A percentile compares a stretch with the other conserved stretches of the same genome.
Evolutionary conservation across 2,329 filamentous ascomycete genomes (phyloP).

Genomic region (Fusarium lyarnte): DNA sequence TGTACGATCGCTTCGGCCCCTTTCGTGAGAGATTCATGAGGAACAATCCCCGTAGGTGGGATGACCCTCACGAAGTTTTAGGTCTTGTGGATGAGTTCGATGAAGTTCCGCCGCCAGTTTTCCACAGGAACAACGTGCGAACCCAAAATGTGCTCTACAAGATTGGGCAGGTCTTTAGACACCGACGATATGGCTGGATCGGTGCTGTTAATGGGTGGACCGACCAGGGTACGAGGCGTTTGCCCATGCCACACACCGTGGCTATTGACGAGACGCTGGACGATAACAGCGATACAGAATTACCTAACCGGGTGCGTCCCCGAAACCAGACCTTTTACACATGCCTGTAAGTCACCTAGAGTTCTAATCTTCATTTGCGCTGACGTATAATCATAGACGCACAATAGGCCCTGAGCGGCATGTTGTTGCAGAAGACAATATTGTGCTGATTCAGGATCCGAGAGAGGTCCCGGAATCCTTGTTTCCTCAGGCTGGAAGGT

Average conservation of each 20-base stretch:
- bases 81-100: slow-evolving; percentile 57
- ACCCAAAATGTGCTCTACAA: slow-evolving; percentile 58
- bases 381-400: slow-evolving; percentile 38
- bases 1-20: slow-evolving; percentile 60
- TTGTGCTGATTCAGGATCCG: slow-evolving; percentile 66
- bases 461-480: slow-evolving; percentile 64
- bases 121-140: slow-evolving; percentile 42
- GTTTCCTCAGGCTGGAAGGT: slow-evolving; percentile 78
- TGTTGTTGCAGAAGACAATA: slow-evolving; percentile 74
- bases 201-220: slow-evolving; percentile 93
- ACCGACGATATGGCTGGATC: slow-evolving; percentile 81
- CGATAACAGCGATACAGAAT: slow-evolving; percentile 42
- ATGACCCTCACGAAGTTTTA: slow-evolving; percentile 46
- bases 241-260: slow-evolving; percentile 42
- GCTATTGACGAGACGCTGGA: slow-evolving; percentile 42
- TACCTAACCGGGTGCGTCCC: slow-evolving; percentile 41
- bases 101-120: slow-evolving; percentile 50
- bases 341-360: slow-evolving; percentile 73
- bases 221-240: slow-evolving; percentile 50
- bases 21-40: slow-evolving; percentile 42
- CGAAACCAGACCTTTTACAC: slow-evolving; percentile 73
- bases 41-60: slow-evolving; percentile 41
- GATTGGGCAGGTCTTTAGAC: slow-evolving; percentile 85
- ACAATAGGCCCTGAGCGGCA: slow-evolving; percentile 49
- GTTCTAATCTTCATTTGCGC: neutral